These are phyloP conservation scores for Eutrema yunnanense DNA, from an alignment of 345 rosid genomes.

Conservation along the genomic window DNA sequence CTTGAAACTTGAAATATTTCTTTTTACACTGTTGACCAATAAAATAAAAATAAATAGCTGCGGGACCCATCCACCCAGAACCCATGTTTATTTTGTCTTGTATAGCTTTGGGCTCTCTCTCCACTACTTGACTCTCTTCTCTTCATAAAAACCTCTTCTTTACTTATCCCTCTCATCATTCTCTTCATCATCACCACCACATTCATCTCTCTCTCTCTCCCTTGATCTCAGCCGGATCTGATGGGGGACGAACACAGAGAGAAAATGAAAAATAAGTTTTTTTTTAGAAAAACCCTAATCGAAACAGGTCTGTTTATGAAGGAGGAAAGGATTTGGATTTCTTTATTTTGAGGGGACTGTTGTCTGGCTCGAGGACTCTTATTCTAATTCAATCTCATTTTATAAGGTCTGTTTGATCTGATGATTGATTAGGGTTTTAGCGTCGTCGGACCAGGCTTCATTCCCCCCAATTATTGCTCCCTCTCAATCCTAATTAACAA, in stretches of 20 bases:
- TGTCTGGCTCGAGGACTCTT: conserved; percentile 92
- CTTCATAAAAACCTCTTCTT: conserved; percentile 24
- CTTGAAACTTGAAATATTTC: conserved; percentile 30
- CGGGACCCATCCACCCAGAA: conserved; percentile 19
- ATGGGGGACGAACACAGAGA: conserved; percentile 43
- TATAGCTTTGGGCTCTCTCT: conserved; percentile 24
- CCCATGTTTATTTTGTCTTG: conserved; percentile 32
- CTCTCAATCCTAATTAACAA: conserved; percentile 8
- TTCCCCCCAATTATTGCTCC: conserved; percentile 85
- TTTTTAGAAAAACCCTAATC: conserved; percentile 1
- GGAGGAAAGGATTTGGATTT: conserved; percentile 19
- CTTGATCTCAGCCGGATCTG: conserved; percentile 61
- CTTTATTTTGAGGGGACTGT: conserved; percentile 80
- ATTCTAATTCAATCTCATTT: conserved; percentile 4
- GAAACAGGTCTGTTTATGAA: background rate
- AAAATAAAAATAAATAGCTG: background rate
- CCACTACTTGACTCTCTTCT: conserved; percentile 20
- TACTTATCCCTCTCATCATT: conserved; percentile 21
- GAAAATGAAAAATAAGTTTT: background rate
- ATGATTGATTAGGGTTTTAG: conserved; percentile 32
- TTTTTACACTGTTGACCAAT: conserved; percentile 12
- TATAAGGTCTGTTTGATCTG: background rate
- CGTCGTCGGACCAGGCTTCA: conserved; percentile 99
- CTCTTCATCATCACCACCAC: conserved; percentile 20
- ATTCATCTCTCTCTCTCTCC: conserved; percentile 18